Conservation (phyloP, 352 stramenopile species). For the Plasmopara halstedii region DNA sequence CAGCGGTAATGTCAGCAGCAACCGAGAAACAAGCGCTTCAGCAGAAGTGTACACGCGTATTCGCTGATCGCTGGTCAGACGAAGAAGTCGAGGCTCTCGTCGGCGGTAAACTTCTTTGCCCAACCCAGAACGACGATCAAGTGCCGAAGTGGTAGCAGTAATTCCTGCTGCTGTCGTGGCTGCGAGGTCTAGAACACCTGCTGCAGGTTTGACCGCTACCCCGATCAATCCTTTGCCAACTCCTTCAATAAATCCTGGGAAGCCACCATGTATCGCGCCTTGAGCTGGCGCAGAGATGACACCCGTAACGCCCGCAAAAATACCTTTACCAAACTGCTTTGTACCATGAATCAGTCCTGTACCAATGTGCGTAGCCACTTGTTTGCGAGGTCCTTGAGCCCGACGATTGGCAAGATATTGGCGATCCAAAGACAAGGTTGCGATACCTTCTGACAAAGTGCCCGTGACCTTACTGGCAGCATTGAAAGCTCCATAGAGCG, state of each 20-base stretch:
- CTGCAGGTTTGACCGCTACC: conserved; percentile 84
- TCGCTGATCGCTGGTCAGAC: conserved; percentile 60
- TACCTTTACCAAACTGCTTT: conserved; percentile 87
- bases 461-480: conserved; percentile 90
- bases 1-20: conserved; percentile 49
- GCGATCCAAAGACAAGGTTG: conserved; percentile 84
- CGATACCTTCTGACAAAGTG: conserved; percentile 86
- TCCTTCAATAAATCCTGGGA: conserved; percentile 85
- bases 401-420: conserved; percentile 83
- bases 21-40: conserved; percentile 57
- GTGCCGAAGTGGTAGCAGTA: conserved; percentile 73
- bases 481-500: conserved; percentile 89
- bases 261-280: conserved; percentile 84
- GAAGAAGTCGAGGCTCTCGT: conserved; percentile 64
- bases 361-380: conserved; percentile 80
- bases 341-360: conserved; percentile 81
- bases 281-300: conserved; percentile 88
- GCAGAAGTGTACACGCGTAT: conserved; percentile 70
- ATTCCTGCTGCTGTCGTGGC: conserved; percentile 73
- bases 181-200: conserved; percentile 77
- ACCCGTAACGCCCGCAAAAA: conserved; percentile 85
- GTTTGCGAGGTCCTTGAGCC: conserved; percentile 54
- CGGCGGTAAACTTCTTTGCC: conserved; percentile 28
- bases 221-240: conserved; percentile 83
- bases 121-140: conserved; percentile 64